A percentile compares a stretch with the other conserved stretches of the same genome.
These are phyloP conservation scores for Penicillium parvum DNA, from an alignment of 495 filamentous ascomycete genomes.

Conservation along the genomic window DNA sequence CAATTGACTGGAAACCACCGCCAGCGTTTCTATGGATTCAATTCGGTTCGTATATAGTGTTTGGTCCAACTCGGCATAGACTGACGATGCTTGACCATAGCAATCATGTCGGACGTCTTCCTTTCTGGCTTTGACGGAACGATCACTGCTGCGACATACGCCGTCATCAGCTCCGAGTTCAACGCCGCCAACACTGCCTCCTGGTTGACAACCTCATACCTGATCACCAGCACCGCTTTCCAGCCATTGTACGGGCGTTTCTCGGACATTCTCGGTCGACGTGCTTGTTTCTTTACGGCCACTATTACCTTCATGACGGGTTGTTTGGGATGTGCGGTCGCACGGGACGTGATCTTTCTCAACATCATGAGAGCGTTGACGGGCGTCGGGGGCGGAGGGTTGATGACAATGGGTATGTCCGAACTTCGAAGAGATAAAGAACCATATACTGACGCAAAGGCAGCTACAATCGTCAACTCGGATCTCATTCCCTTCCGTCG, in stretches of 20 bases:
- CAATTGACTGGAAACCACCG: constrained; percentile 34
- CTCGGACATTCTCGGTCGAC: constrained; percentile 43
- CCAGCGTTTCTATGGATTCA: constrained; percentile 43
- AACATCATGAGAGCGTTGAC: constrained; percentile 78
- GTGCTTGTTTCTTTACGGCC: constrained; percentile 37
- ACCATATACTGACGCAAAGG: neutral
- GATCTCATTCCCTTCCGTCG: constrained; percentile 62
- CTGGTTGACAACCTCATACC: constrained; percentile 65
- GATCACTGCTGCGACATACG: constrained; percentile 62
- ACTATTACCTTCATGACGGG: constrained; percentile 44
- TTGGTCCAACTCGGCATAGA: too few relatives aligned
- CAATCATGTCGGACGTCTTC: constrained; percentile 64
- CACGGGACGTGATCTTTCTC: constrained; percentile 54
- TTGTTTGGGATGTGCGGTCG: constrained; percentile 45
- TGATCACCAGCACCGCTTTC: constrained; percentile 59
- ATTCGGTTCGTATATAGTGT: constrained; percentile 33
- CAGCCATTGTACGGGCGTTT: constrained; percentile 50
- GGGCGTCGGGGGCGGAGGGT: constrained; percentile 56
- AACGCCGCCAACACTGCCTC: constrained; percentile 55
- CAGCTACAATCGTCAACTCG: constrained; percentile 61
- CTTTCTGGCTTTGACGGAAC: constrained; percentile 63
- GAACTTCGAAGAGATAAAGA: neutral
- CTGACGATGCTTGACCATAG: too few relatives aligned
- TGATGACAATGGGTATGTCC: constrained; percentile 57
- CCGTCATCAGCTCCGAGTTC: constrained; percentile 66